A percentile compares a stretch with the other conserved stretches of the same genome.
These are phyloP conservation scores for Triticum aestivum DNA, from an alignment of 176 grass and related monocot genomes.

Conservation along the genomic window DNA sequence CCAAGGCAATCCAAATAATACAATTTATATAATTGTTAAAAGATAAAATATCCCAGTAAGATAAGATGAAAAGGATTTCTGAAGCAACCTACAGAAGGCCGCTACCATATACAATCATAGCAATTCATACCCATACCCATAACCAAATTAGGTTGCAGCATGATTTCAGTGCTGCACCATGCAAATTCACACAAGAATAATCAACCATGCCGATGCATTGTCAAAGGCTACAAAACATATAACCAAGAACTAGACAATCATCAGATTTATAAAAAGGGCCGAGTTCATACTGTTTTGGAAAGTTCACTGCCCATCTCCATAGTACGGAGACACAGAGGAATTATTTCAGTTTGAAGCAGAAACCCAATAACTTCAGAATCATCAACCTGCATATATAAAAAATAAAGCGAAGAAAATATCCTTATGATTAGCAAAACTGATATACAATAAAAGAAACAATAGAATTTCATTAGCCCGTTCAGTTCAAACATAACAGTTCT, in stretches of 20 bases:
- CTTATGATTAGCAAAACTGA: background rate
- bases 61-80: background rate
- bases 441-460: background rate
- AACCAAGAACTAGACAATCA: background rate
- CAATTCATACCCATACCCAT: background rate
- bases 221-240: background rate
- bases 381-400: constrained; percentile 59
- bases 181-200: background rate
- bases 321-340: constrained; percentile 79
- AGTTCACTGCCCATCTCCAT: constrained; percentile 97
- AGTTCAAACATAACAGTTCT: background rate
- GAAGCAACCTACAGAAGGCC: constrained; percentile 5
- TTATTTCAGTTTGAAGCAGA: constrained; percentile 84
- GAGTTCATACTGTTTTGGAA: constrained; percentile 71
- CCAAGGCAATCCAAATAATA: background rate
- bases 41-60: background rate
- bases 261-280: background rate
- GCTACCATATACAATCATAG: background rate
- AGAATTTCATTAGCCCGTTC: background rate
- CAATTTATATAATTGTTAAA: background rate
- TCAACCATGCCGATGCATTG: background rate
- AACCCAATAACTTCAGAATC: constrained; percentile 73
- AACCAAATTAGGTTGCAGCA: constrained; percentile 14
- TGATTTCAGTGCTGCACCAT: background rate
- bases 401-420: background rate